Percentiles rank a stretch among this genome's conserved stretches.
Conservation (phyloP, 1,284 basidiomycete species). For the Apiotrichum siamense region DNA sequence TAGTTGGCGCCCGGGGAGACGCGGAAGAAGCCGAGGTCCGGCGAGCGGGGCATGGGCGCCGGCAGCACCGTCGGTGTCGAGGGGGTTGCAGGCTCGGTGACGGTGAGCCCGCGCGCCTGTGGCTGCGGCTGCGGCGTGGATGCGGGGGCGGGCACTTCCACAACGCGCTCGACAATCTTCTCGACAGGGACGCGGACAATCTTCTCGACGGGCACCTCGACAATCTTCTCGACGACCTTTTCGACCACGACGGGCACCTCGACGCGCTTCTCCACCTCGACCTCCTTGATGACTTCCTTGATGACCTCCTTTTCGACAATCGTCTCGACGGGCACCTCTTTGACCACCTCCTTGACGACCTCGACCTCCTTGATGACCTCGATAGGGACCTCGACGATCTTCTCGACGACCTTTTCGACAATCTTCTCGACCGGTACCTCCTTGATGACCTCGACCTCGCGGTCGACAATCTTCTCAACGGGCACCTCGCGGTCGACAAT, state of each 20-base stretch:
- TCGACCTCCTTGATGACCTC: conserved; percentile 28
- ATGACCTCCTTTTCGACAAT: conserved; percentile 33
- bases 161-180: conserved; percentile 27
- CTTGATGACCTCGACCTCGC: conserved; percentile 24
- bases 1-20: conserved; percentile 40
- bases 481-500: conserved; percentile 29
- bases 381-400: conserved; percentile 39
- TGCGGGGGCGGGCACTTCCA: conserved; percentile 31
- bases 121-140: too few species aligned
- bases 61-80: background rate
- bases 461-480: conserved; percentile 21
- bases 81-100: background rate
- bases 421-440: conserved; percentile 28
- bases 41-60: conserved; percentile 10
- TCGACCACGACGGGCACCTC: too few species aligned
- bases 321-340: conserved; percentile 44
- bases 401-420: conserved; percentile 27
- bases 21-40: conserved; percentile 44
- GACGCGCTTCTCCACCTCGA: too few species aligned
- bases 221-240: conserved; percentile 41
- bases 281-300: conserved; percentile 28
- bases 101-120: conserved; percentile 13
- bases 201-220: conserved; percentile 19
- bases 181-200: conserved; percentile 28
- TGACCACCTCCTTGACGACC: conserved; percentile 25